These are phyloP conservation scores for Zopfia rhizophila DNA, from an alignment of 2,329 filamentous ascomycete species.

Conservation along the genomic window DNA sequence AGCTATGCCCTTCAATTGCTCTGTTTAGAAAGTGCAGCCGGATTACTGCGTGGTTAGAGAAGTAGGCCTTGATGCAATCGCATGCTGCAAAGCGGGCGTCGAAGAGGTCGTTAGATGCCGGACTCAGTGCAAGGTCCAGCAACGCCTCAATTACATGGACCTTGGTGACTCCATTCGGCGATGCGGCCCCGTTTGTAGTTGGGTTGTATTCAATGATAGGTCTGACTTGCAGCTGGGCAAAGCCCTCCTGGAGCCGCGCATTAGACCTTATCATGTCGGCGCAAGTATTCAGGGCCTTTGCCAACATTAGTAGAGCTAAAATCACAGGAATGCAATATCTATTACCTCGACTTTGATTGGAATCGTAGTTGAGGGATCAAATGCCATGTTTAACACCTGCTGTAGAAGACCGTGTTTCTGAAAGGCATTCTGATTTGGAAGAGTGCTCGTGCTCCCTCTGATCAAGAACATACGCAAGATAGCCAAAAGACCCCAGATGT, in stretches of 20 bases:
- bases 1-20: constrained; percentile 86
- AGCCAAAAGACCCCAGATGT: constrained; percentile 88
- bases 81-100: constrained; percentile 86
- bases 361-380: constrained; percentile 75
- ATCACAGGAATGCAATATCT: constrained; percentile 10
- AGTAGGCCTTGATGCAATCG: constrained; percentile 93
- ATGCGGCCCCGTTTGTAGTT: constrained; percentile 52
- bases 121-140: constrained; percentile 80
- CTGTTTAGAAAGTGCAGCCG: constrained; percentile 85
- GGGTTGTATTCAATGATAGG: constrained; percentile 62
- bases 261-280: constrained; percentile 90
- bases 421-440: constrained; percentile 85
- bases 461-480: constrained; percentile 88
- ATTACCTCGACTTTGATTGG: constrained; percentile 83
- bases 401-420: constrained; percentile 84
- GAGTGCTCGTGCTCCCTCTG: constrained; percentile 80
- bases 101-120: constrained; percentile 73
- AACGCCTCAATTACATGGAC: constrained; percentile 95
- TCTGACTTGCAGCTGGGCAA: constrained; percentile 85
- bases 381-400: constrained; percentile 83
- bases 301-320: constrained; percentile 2
- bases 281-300: constrained; percentile 80
- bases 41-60: constrained; percentile 82
- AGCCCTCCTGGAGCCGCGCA: constrained; percentile 81
- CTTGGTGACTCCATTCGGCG: constrained; percentile 64